Base-by-base conservation (phyloP, 2,329 filamentous ascomycete genomes). In the Grosmannia huntii region DNA sequence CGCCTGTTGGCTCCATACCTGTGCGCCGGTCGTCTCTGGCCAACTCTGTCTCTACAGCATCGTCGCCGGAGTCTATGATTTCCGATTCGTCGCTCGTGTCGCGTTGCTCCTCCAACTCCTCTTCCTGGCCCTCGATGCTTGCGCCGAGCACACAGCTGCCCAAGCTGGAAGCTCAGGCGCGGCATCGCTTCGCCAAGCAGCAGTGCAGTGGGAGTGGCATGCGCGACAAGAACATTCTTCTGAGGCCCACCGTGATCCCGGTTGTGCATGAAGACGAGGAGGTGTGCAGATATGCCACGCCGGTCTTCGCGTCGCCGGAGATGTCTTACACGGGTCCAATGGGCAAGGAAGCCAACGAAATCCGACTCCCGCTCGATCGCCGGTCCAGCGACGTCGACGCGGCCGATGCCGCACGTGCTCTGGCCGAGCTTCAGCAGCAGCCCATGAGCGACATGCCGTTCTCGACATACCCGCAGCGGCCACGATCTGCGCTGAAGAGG, bases 41-140 rank as follows among this genome's bases (percentile, higher is more conserved):
- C 67, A 83, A 78, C 66, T 83, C 82, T 21, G 73, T 82, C 64
- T 85, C 82, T 28, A 80, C 79, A 33, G 77, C 79, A 38, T 85
- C 83, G 60, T 85, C 83, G 31, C 83, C 83, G 62, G 82, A 85
- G 66, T 85, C 83, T 58, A 85, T 85, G 82, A 71, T 85, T 52
- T 85, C 83, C 60, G 83, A 85, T 66, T 73, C 75, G 59, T 84
- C 79, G 60, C 77, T 77, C 61, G 76, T 81, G 62, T 85, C 82
- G 63, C 80, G 81, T 68, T 83, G 81, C 56, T 84, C 82, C 67
- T 85, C 55, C 4, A n/a, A 83, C 70, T 84, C 81, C 59, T 83
- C 81, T 66, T 76, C 79, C 65, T 83, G 81, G 64, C 82, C 79
- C 60, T 71, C 80, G 72, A 77, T 72, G 69, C 80, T 76, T 76